Base-by-base conservation (phyloP, 2,329 filamentous ascomycete species). In the Aspergillus sp. region DNA sequence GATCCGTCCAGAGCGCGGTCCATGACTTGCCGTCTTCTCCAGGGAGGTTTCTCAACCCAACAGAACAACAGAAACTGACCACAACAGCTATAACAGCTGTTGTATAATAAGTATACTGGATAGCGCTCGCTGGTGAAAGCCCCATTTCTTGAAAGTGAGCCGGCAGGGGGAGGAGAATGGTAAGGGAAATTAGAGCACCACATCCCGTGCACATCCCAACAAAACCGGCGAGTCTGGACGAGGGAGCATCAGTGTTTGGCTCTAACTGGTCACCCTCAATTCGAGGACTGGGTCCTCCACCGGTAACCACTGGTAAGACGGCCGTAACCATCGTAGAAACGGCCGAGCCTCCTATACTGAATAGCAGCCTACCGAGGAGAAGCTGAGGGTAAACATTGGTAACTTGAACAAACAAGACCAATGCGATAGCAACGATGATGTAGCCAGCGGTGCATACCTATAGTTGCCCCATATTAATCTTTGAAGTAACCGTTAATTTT, bases 281-380 rank as follows among this genome's bases (percentile, higher is more conserved):
- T 24, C 52, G 50, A 23, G 50, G 14, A 23, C 69, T 69, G 31
- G 66, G 64, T 55, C 71, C 62, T 63, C 72, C 73, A 60, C 71
- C 68, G 31, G 84, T 84, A 75, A 89, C 86, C 27, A 82, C 87
- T 1, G 95, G 95, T 23, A 99, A 81, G 46, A 96, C 91, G 3
- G 95, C 95, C 8, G 95, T 98, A 19, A 99, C 95, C 95, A 99
- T 99, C 1, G 95, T 98, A 14, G 92, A 93, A 82, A 90, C 87
- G 21, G 93, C 95, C n/a, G 93, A 92, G 19, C 90, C 95, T 23
- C 95, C 95, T 17, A 97, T 67, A 64, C 93, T 95, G 75, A 99
- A 99, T 55, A 96, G 79, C 51, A 98, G 80, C 64, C 95, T 84
- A 55, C 90, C 92, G 43, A 97, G 78, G 55, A 98, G 79, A 64